A percentile compares a stretch with the other conserved stretches of the same genome.
phyloP scores from a whole-genome alignment of 2,329 filamentous ascomycete species.

The Amauroascus verrucosus region DNA sequence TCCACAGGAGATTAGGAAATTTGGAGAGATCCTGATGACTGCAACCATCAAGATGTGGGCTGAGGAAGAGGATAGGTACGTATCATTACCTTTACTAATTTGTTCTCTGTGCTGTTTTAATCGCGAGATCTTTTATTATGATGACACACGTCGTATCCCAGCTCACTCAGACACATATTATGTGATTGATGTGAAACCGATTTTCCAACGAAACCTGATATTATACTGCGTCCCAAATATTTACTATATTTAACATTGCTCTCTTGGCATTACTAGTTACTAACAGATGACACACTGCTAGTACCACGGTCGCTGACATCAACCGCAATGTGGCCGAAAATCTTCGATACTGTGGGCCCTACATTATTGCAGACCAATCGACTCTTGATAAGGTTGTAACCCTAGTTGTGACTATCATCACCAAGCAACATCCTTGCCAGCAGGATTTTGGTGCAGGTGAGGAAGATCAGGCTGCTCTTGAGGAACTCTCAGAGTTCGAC shows the following conservation, averaged over 20 bases:
- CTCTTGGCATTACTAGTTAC: constrained; percentile 22
- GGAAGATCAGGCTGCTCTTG: constrained; percentile 60
- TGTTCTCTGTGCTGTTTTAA: constrained; percentile 11
- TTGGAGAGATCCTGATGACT: constrained; percentile 74
- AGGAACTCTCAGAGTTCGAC: constrained; percentile 87
- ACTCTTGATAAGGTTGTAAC: constrained; percentile 67
- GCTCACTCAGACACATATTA: constrained; percentile 93
- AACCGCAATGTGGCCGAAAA: constrained; percentile 87
- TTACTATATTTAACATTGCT: constrained; percentile 11
- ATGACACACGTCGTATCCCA: constrained; percentile 96
- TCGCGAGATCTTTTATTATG: constrained; percentile 41
- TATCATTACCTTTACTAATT: constrained; percentile 28
- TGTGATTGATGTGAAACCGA: constrained; percentile 86
- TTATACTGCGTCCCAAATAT: constrained; percentile 15
- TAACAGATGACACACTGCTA: constrained; percentile 40
- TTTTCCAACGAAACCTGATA: constrained; percentile 31
- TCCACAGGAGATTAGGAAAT: constrained; percentile 67
- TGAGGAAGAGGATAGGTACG: constrained; percentile 88
- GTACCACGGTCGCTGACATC: constrained; percentile 82
- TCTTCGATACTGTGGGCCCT: constrained; percentile 80
- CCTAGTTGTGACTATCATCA: constrained; percentile 67
- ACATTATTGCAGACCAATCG: constrained; percentile 63
- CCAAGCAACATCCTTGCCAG: constrained; percentile 85
- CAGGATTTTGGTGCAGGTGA: constrained; percentile 75
- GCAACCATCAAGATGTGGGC: constrained; percentile 77